A percentile compares a stretch with the other conserved stretches of the same genome.
Evolutionary conservation across 2,329 filamentous ascomycete genomes (phyloP).

Genomic region (Fusarium camptoceras): DNA sequence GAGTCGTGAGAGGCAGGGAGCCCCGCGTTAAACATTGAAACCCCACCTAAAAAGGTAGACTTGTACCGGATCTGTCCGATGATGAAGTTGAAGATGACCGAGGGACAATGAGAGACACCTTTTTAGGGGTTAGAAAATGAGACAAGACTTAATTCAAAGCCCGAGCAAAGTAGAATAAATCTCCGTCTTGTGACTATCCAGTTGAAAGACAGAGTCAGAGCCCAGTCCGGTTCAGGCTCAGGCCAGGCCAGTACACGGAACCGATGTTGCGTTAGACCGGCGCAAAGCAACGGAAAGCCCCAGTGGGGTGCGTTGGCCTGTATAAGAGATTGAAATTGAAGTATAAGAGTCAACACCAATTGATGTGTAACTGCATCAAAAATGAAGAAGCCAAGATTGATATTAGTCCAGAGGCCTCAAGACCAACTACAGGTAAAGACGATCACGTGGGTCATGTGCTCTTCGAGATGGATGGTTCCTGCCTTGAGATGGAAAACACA

Average conservation of each 20-base stretch:
- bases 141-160: neutral
- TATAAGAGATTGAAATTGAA: constrained; percentile 17
- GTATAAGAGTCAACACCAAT: constrained; percentile 2
- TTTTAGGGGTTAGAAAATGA: constrained; percentile 1
- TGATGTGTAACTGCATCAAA: neutral
- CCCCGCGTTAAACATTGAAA: constrained; percentile 45
- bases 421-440: constrained; percentile 6
- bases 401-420: neutral
- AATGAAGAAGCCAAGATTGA: constrained; percentile 6
- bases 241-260: constrained; percentile 16
- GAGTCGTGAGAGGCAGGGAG: constrained; percentile 39
- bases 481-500: constrained; percentile 1
- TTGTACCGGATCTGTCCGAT: constrained; percentile 41
- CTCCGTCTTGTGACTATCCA: constrained; percentile 27
- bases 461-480: constrained; percentile 4
- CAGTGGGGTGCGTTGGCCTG: constrained; percentile 26
- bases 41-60: constrained; percentile 46
- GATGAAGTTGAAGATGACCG: constrained; percentile 17
- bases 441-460: constrained; percentile 38
- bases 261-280: constrained; percentile 34
- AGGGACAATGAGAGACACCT: neutral
- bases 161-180: constrained; percentile 23
- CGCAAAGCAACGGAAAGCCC: constrained; percentile 17
- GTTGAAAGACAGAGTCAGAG: constrained; percentile 1
- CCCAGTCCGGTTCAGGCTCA: neutral